Evolutionary conservation across 495 filamentous ascomycete genomes (phyloP), one percentile per base, ranked within the genome.

Genomic region (Hypoxylon trugodes): DNA sequence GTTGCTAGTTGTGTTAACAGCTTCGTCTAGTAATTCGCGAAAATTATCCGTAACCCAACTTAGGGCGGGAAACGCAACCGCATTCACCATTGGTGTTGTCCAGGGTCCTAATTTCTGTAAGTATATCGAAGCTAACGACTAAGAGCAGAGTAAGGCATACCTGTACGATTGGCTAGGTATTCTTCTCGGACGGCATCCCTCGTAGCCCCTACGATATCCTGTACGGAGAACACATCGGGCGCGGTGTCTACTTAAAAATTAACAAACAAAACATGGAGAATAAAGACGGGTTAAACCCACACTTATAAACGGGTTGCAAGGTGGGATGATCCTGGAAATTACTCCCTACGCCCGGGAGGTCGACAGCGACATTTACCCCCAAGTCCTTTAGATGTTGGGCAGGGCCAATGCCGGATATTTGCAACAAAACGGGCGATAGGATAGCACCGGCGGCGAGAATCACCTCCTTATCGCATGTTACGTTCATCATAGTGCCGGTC

Each of bases 341-440:
- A 30, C 60, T 62, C 8, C 77, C 77, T 18, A 80, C 77, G 9
- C 77, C 77, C 1, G 76, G 76, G 1, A 79, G 53, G 46, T 77
- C 55, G 6, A 73, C 50, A 1, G 63, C 40, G 15, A 74, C 61
- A 5, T 73, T 52, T 13, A 80, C 71, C 22, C 61, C 65, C 45
- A 71, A 50, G 28, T 26, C 57, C 6, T 49, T 43, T 25, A 80
- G 66, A 41, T 76, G 47, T 6, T 55, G 37, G 16, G 49, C 57
- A 6, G 74, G 73, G 0, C 85, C 84, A 48, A 87, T 77, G 0
- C 85, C 85, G 24, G 83, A 86, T 1, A 86, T 72, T 61, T 86
- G 80, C 4, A 87, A 75, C n/a, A 86, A 61, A 48, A 86, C 78
- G 0, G 82, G 81, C 0, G 81, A 76, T 30, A 79, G 71, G 41